Percentiles rank a stretch among this genome's conserved stretches.
phyloP scores from a whole-genome alignment of 1,284 basidiomycete genomes.

The Takashimella koratensis region DNA sequence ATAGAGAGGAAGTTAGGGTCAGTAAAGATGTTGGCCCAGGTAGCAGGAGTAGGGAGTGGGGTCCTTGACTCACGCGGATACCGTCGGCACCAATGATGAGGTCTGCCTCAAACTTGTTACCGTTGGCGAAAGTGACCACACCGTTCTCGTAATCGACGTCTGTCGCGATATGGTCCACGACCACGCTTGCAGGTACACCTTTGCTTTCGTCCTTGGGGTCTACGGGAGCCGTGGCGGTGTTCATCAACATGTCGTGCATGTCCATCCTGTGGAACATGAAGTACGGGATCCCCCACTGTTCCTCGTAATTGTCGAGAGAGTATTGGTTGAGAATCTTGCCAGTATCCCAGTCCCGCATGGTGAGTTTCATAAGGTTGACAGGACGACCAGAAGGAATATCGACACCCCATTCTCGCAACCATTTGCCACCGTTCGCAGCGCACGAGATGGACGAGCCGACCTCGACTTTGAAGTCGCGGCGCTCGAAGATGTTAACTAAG shows the following conservation, averaged over 20 bases:
- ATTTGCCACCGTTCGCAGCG: constrained; percentile 34
- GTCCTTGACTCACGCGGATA: constrained; percentile 34
- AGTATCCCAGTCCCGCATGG: constrained; percentile 39
- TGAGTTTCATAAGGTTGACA: constrained; percentile 33
- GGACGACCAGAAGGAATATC: constrained; percentile 30
- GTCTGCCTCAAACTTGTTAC: constrained; percentile 35
- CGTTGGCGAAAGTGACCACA: constrained; percentile 42
- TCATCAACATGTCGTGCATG: constrained; percentile 43
- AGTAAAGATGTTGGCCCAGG: background rate
- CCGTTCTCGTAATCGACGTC: constrained; percentile 36
- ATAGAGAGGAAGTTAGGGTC: background rate
- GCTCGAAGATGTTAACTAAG: constrained; percentile 37
- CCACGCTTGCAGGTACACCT: constrained; percentile 31
- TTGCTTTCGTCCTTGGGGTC: constrained; percentile 5
- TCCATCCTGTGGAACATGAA: constrained; percentile 46
- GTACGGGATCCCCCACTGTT: constrained; percentile 38
- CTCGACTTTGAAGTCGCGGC: constrained; percentile 37
- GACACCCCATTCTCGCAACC: constrained; percentile 39
- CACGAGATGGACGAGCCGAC: constrained; percentile 43
- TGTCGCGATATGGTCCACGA: constrained; percentile 41
- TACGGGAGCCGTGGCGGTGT: constrained; percentile 24
- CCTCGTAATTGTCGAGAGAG: constrained; percentile 32
- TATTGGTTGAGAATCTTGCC: constrained; percentile 38
- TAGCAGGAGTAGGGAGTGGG: background rate
- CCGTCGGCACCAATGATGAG: constrained; percentile 48